Conservation (phyloP, 768 basidiomycete genomes). For the Amanita phalloides region DNA sequence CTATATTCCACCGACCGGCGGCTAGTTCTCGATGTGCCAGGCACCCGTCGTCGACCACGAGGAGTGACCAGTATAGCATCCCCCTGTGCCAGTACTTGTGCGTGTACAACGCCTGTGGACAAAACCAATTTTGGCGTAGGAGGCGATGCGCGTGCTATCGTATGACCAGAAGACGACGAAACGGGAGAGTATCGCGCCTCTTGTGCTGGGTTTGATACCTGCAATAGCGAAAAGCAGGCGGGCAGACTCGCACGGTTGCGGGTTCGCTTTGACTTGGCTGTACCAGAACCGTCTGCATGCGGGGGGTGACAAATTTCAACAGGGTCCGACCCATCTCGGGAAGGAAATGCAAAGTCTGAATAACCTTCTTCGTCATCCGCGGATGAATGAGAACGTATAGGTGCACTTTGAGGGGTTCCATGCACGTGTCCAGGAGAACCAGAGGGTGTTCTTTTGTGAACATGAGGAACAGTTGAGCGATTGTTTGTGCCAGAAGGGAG, state of each 20-base stretch:
- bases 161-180: constrained; percentile 37
- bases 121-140: constrained; percentile 47
- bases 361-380: constrained; percentile 36
- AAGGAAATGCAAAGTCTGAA: constrained; percentile 28
- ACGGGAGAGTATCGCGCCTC: constrained; percentile 28
- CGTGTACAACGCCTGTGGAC: constrained; percentile 17
- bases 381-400: constrained; percentile 26
- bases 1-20: constrained; percentile 22
- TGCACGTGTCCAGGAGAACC: constrained; percentile 22
- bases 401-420: constrained; percentile 31
- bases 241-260: constrained; percentile 68
- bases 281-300: constrained; percentile 14
- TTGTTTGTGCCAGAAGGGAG: constrained; percentile 65
- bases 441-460: constrained; percentile 45
- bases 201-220: constrained; percentile 30
- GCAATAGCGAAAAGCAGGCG: constrained; percentile 65
- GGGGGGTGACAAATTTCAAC: constrained; percentile 19
- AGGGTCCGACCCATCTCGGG: constrained; percentile 24
- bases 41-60: constrained; percentile 40
- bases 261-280: constrained; percentile 33
- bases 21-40: constrained; percentile 20
- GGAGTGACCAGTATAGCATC: constrained; percentile 31
- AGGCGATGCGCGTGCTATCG: constrained; percentile 40
- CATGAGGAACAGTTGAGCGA: constrained; percentile 45
- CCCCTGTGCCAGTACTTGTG: constrained; percentile 11